phyloP scores from a whole-genome alignment of 805 yeast species.

The Tetrapisispora arboricola region DNA sequence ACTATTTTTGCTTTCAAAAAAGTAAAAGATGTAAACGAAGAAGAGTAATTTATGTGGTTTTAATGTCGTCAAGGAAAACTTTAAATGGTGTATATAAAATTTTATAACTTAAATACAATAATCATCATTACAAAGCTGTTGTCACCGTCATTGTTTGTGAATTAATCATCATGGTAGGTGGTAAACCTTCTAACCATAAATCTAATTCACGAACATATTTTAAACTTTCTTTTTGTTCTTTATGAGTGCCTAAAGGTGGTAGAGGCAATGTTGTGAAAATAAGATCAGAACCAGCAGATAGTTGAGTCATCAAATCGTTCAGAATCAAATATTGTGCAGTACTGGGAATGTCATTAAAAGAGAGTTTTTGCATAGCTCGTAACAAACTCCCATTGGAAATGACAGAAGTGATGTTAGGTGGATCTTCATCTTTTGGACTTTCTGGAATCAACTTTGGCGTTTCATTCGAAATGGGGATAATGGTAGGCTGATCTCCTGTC shows the following conservation, averaged over 20 bases:
- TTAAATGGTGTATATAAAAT: not conserved
- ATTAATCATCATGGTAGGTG: conserved; percentile 74
- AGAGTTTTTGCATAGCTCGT: conserved; percentile 31
- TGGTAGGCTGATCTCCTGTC: conserved; percentile 55
- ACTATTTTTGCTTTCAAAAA: conserved; percentile 76
- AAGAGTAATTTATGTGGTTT: not conserved
- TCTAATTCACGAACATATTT: conserved; percentile 71
- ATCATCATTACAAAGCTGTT: conserved; percentile 78
- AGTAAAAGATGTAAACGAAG: conserved; percentile 25
- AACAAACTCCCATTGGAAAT: conserved; percentile 27
- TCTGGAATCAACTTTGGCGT: conserved; percentile 1
- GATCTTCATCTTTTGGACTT: conserved; percentile 9
- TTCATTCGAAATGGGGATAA: conserved; percentile 38
- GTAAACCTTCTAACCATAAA: conserved; percentile 71
- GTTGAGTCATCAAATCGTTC: conserved; percentile 68
- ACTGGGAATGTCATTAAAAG: conserved; percentile 85
- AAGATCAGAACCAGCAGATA: conserved; percentile 53
- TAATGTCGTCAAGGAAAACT: not conserved
- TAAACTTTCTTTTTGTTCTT: conserved; percentile 52
- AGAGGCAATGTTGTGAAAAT: conserved; percentile 86
- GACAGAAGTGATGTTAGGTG: conserved; percentile 25
- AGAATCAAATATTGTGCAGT: conserved; percentile 81
- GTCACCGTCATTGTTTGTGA: conserved; percentile 95
- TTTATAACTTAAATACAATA: too few relatives aligned
- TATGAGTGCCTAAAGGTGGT: conserved; percentile 75